Evolutionary conservation across 352 stramenopile species (phyloP), one percentile per base, ranked within the genome.

Genomic region (Phytopythium delawarense): DNA sequence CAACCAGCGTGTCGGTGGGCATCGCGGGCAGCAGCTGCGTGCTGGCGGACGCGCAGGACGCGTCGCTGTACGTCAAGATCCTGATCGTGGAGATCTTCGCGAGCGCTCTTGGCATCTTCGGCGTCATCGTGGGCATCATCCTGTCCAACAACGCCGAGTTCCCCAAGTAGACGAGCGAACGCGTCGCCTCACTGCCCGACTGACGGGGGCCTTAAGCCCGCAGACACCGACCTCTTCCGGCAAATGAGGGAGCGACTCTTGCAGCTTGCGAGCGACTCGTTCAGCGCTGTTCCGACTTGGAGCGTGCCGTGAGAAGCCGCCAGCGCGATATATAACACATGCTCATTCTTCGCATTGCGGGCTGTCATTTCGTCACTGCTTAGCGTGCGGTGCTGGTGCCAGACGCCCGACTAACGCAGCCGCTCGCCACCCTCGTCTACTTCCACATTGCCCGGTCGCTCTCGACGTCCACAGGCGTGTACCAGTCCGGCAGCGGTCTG

Each of bases 61-160:
- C 92, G 28, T 88, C 84, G 50, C 78, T 99, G 28, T 99, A 99
- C 80, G 97, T 99, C 49, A 99, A 99, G 79, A 99, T 99, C 80
- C 84, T 99, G 61, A 98, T 99, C 80, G 93, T 99, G n/a, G 96
- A 99, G 84, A 99, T 99, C 94, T 99, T 99, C 74, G 97, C 96
- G 45, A 98, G 91, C 67, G 98, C 98, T 25, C 79, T 99, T 55
- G 98, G 97, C 54, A 99, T 99, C 68, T 99, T 99, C 66, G 98
- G 97, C 51, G 96, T 99, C 59, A 99, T 99, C 72, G 96, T 99
- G 35, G 94, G 94, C 62, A 99, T 99, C 72, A 99, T 99, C 79
- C 78, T 99, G 73, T 98, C 91, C 69, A 99, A 99, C 82, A 96
- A 97, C 64, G 95, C 92, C 16, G 81, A 96, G 62, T 98, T 98